Conservation (phyloP, 2,329 filamentous ascomycete species). For the Aspergillus fumigatiaffinis region DNA sequence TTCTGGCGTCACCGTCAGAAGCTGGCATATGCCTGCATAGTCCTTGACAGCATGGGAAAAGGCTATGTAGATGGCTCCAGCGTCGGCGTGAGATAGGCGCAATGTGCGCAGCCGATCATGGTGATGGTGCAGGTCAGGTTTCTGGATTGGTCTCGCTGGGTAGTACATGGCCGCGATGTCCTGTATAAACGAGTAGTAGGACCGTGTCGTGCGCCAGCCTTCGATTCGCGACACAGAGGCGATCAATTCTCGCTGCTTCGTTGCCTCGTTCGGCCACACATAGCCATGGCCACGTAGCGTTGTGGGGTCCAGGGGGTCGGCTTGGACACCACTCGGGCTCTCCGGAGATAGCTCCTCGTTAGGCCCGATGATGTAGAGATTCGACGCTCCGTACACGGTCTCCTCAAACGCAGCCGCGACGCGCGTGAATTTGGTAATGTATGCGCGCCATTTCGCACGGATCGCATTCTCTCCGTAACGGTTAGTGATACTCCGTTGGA, state of each 20-base stretch:
- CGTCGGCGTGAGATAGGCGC: conserved; percentile 70
- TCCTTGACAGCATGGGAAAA: conserved; percentile 70
- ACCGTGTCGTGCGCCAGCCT: conserved; percentile 92
- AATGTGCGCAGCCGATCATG: conserved; percentile 85
- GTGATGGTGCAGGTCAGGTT: conserved; percentile 76
- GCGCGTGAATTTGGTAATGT: conserved; percentile 90
- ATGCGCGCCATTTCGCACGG: conserved; percentile 87
- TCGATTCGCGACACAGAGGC: conserved; percentile 92
- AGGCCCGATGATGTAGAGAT: conserved; percentile 72
- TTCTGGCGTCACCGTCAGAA: conserved; percentile 78
- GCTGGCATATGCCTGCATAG: conserved; percentile 80
- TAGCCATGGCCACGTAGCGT: conserved; percentile 80
- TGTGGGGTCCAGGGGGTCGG: conserved; percentile 40
- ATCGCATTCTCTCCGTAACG: conserved; percentile 87
- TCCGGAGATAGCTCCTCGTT: conserved; percentile 60
- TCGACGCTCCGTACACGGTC: conserved; percentile 87
- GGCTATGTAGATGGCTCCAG: conserved; percentile 79
- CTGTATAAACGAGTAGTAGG: conserved; percentile 93
- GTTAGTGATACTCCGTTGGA: conserved; percentile 76
- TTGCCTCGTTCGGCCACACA: conserved; percentile 82
- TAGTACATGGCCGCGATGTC: conserved; percentile 45
- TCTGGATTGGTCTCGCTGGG: conserved; percentile 37
- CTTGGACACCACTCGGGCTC: conserved; percentile 40
- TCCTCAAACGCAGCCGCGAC: conserved; percentile 94
- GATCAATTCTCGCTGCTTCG: conserved; percentile 79